These are phyloP conservation scores for Stereocaulon alpinum DNA, from an alignment of 495 filamentous ascomycete genomes.

Conservation along the genomic window DNA sequence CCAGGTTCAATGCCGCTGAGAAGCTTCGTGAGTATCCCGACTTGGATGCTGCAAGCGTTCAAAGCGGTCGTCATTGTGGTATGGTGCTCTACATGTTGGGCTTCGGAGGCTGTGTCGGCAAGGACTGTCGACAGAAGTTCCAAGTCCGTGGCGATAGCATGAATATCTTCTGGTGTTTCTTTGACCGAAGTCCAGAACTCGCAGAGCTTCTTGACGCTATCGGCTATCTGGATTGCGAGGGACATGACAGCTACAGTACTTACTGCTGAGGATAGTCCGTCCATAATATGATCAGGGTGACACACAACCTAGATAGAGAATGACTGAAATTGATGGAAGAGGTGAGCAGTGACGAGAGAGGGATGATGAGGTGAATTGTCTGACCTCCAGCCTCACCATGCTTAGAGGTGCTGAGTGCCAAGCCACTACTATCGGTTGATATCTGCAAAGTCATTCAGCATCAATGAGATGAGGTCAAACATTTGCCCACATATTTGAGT, in stretches of 20 bases:
- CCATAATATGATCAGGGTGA: constrained; percentile 9
- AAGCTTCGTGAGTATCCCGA: constrained; percentile 20
- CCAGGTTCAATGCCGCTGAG: constrained; percentile 21
- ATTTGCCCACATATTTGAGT: background rate
- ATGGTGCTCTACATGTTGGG: constrained; percentile 15
- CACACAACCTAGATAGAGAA: too few species aligned
- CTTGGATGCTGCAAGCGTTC: constrained; percentile 7
- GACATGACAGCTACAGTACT: constrained; percentile 30
- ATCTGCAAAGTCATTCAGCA: too few species aligned
- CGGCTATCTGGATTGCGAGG: constrained; percentile 23
- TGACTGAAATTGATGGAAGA: too few species aligned
- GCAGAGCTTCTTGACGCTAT: constrained; percentile 25
- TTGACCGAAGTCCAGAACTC: constrained; percentile 28
- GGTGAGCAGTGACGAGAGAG: too few species aligned
- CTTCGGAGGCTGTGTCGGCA: constrained; percentile 17
- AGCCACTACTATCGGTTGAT: too few species aligned
- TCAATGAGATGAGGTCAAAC: too few species aligned
- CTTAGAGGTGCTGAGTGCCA: too few species aligned
- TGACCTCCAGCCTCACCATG: too few species aligned
- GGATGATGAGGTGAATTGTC: too few species aligned
- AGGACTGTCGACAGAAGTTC: constrained; percentile 25
- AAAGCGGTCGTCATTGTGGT: constrained; percentile 9
- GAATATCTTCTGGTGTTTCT: constrained; percentile 28
- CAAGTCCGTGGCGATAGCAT: constrained; percentile 24
- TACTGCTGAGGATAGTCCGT: constrained; percentile 27